Conservation (phyloP, 1,139 yeast genomes). For the Zygoascus meyerae region DNA sequence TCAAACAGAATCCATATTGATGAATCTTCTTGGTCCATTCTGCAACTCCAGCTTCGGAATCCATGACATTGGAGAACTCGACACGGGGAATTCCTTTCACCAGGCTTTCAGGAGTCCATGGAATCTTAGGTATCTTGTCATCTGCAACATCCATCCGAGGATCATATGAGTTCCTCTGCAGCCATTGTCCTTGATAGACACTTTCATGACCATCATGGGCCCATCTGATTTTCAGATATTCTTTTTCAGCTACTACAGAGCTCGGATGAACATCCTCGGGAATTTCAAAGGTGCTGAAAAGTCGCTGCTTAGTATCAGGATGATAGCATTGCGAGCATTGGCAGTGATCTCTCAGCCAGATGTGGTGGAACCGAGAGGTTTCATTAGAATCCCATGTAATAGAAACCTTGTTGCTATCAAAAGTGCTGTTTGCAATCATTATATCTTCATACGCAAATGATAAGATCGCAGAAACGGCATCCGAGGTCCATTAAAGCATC, state of each 20-base stretch:
- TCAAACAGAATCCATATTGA: conserved; percentile 58
- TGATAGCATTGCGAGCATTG: conserved; percentile 59
- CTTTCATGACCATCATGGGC: conserved; percentile 47
- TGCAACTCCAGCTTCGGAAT: conserved; percentile 43
- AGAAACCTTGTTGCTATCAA: conserved; percentile 27
- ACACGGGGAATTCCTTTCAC: conserved; percentile 43
- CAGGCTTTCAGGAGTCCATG: conserved; percentile 51
- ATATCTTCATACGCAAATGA: neutral
- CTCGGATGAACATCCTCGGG: conserved; percentile 44
- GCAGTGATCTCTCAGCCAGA: conserved; percentile 71
- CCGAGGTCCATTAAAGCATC: no score
- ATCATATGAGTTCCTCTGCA: conserved; percentile 52
- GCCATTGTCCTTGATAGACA: conserved; percentile 47
- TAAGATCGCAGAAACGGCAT: no score
- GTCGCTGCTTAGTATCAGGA: conserved; percentile 56
- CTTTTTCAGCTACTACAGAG: conserved; percentile 20
- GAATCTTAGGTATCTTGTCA: conserved; percentile 21
- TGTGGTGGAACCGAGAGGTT: conserved; percentile 39
- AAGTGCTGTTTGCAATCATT: conserved; percentile 12
- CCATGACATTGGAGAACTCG: conserved; percentile 45
- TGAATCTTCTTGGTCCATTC: conserved; percentile 59
- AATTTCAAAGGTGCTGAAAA: conserved; percentile 53
- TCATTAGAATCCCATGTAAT: conserved; percentile 32
- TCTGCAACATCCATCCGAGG: conserved; percentile 31
- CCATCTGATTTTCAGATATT: conserved; percentile 40